Evolutionary conservation across 352 stramenopile genomes (phyloP), one percentile per base, ranked within the genome.

Genomic region (Phytophthora crassamura): DNA sequence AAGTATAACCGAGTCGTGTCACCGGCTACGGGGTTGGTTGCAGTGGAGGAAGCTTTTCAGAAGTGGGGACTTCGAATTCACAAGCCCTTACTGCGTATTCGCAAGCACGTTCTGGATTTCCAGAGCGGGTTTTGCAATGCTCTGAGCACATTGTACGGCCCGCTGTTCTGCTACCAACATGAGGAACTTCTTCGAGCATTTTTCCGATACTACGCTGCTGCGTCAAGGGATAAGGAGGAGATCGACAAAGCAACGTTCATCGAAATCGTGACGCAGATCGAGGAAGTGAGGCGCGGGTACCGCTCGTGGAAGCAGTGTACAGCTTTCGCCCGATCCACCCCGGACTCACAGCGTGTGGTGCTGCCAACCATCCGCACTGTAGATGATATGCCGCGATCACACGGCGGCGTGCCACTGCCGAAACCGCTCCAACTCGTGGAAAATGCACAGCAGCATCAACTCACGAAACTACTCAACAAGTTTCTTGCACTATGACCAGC

Each of bases 241-340:
- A 86, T 90, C 32, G 60, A 78, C 18, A 70, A 66, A 49, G 45
- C 50, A 15, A 66, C 60, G 7, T 91, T 90, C 43, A 40, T 89
- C n/a, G 78, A 89, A 51, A 83, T 91, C 22, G 72, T 82, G 18
- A 91, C 80, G 0, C 56, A 81, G 43, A 78, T 90, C 20, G 75
- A 85, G 47, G 82, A 91, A 56, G 72, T 91, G 15, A 70, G 69
- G 4, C 16, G 30, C 8, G 63, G 67, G 0, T 75, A 83, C 22
- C 54, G 88, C 5, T 47, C 55, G n/a, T 90, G 78, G 83, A 16
- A 64, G 28, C 78, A 91, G 32, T 86, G 80, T 49, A 58, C 63
- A 16, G 59, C 64, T 15, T 69, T 69, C 40, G 15, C 59, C 28
- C 4, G 10, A 33, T 14, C 9, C 14, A 49, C 32, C 2, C 5